A percentile compares a stretch with the other conserved stretches of the same genome.
phyloP scores from a whole-genome alignment of 2,329 filamentous ascomycete genomes.

The Trichoderma pleuroti region DNA sequence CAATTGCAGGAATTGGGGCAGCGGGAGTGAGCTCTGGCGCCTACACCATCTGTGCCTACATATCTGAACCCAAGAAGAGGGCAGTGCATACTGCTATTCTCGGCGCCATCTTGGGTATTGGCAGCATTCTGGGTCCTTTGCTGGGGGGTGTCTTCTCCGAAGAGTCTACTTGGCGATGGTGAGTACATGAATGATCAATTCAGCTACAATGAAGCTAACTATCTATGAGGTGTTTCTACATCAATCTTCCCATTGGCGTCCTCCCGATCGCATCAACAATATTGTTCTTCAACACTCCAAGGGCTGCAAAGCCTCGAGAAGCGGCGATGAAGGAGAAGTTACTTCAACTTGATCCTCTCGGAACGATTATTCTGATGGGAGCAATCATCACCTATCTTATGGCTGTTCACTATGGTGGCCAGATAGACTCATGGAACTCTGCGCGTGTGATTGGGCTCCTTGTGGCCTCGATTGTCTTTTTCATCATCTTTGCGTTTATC shows the following conservation, averaged over 20 bases:
- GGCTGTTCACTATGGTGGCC: constrained; percentile 44
- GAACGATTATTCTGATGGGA: constrained; percentile 27
- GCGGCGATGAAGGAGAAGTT: constrained; percentile 37
- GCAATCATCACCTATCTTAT: constrained; percentile 43
- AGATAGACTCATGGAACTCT: constrained; percentile 36
- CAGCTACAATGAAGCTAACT: not conserved
- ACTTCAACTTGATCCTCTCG: constrained; percentile 36
- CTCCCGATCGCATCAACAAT: constrained; percentile 24
- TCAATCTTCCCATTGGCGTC: constrained; percentile 30
- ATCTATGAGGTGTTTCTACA: constrained; percentile 24
- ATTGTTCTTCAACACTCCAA: constrained; percentile 35
- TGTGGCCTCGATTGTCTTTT: constrained; percentile 31
- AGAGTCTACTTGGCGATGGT: constrained; percentile 29
- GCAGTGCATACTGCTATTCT: constrained; percentile 26
- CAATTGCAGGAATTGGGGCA: constrained; percentile 41
- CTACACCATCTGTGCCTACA: constrained; percentile 43
- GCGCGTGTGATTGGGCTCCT: constrained; percentile 37
- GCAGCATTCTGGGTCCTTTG: constrained; percentile 26
- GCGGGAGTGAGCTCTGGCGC: constrained; percentile 43
- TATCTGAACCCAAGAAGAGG: constrained; percentile 25
- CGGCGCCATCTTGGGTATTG: constrained; percentile 25
- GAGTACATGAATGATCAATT: not conserved
- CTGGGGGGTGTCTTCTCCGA: constrained; percentile 29
- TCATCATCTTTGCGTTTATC: constrained; percentile 31
- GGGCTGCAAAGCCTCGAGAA: constrained; percentile 28